Conservation (phyloP, 2,329 filamentous ascomycete species). For the Botryotinia narcissicola region DNA sequence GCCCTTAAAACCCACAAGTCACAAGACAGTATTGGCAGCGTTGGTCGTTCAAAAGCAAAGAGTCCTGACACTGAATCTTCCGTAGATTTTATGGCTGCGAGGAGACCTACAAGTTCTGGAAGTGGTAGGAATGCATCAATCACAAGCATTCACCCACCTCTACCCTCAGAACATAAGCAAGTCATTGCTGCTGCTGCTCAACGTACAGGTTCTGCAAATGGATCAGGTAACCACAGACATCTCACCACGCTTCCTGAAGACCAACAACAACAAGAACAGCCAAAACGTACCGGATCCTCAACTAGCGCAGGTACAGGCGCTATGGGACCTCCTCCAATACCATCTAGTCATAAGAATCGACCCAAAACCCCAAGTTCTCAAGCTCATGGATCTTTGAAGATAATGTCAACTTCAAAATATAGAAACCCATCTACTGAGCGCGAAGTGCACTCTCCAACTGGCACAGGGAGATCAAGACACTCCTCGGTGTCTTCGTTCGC, state of each 20-base stretch:
- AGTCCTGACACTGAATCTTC: constrained; percentile 39
- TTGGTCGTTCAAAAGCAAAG: constrained; percentile 43
- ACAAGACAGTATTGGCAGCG: constrained; percentile 50
- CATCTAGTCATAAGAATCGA: constrained; percentile 62
- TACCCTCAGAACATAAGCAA: constrained; percentile 80
- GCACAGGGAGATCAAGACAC: constrained; percentile 53
- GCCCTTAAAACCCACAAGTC: constrained; percentile 47
- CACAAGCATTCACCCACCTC: constrained; percentile 59
- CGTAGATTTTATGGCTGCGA: constrained; percentile 41
- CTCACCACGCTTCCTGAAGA: constrained; percentile 47
- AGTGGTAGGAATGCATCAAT: constrained; percentile 58
- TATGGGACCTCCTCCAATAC: constrained; percentile 84
- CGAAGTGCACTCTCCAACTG: constrained; percentile 50
- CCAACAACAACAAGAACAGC: constrained; percentile 76
- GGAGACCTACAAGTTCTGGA: constrained; percentile 68
- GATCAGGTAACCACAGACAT: constrained; percentile 15
- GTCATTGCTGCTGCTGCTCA: constrained; percentile 75
- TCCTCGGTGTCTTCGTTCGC: constrained; percentile 94
- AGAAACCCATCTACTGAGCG: constrained; percentile 49
- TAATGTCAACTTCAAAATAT: constrained; percentile 49
- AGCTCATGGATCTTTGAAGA: constrained; percentile 40
- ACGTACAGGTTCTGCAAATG: constrained; percentile 50
- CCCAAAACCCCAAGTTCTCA: constrained; percentile 61
- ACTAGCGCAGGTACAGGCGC: constrained; percentile 39
- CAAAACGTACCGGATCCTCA: constrained; percentile 54